Base-by-base conservation (phyloP, 1,284 basidiomycete species). In the Apiotrichum montevideense region DNA sequence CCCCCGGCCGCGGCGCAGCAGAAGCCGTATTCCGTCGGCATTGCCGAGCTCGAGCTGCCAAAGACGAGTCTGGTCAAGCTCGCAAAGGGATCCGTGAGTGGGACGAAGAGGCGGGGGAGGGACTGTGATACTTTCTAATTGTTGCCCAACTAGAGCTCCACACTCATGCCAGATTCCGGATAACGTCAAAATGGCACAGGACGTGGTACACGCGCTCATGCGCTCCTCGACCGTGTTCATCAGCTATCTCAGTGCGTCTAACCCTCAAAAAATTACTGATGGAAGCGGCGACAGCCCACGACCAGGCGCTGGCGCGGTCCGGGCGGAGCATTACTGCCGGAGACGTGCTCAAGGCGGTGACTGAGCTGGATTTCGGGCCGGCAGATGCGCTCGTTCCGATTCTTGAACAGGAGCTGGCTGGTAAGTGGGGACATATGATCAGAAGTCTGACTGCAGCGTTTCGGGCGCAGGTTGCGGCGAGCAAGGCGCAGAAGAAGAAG, bases 201-300 rank as follows among this genome's bases (percentile, higher is more conserved):
- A 95, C 61, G 87, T 87, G 0, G 84, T 90, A 0, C 75, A 87
- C 1, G 87, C 90, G 9, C 80, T 94, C 4, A 80, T 89, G 21
- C 90, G 91, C 68, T 85, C 87, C 29, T 90, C 90, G 2, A 92
- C 90, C 0, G 86, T 94, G 32, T 95, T 94, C 72, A 91, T 96
- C 66, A 91, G 88, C 73, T 93, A 91, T 66, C 79, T 95, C 4
- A 85, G 90, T 90, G 64, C 58, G 87, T 42, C 5, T 32, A 33
- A 7, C 2, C 1, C 29, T 32, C 6, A 85, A 86, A 71, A 72
- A 6, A 11, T 37, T 2, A 5, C 46, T 29, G 29, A 29, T 29
- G 29, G 29, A 29, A 58, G 59, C 61, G 37, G 60, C 57, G 6
- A 55, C 57, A 3, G 87, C 91, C 0, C 91, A 94, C 66, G 91